Base-by-base conservation (phyloP, 352 stramenopile species). In the Phytophthora kernoviae region DNA sequence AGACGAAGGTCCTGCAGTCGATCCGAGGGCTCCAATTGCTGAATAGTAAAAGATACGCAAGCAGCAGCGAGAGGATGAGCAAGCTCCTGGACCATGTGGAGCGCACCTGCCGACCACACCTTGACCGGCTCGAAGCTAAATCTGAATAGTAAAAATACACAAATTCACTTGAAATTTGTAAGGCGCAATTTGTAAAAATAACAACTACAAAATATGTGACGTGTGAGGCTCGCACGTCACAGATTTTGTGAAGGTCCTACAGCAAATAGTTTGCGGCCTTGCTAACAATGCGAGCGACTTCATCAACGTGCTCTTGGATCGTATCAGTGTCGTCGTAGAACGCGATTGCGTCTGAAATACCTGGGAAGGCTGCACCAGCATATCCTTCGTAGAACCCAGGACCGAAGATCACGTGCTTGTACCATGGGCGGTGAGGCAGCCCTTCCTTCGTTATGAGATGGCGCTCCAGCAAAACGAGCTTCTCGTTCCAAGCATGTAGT, bases 381-480 rank as follows among this genome's bases (percentile, higher is more conserved):
- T 80, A 80, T 18, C 71, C 71, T 34, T 80, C 71, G 47, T 68
- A 80, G 45, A 70, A 77, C 2, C 71, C 71, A 5, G 71, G 71
- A 0, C 67, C 71, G 17, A 80, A 80, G 30, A 80, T 70, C 49
- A 80, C 62, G 47, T 80, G 71, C 39, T 66, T 68, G 51, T 59
- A 80, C 71, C 71, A 80, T 8, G 56, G 53, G 17, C 71, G 71
- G 54, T 80, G 68, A 9, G 64, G 72, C 21, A 81, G 48, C 3
- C 72, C 72, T 6, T 65, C 54, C 1, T 78, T 58, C 22, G 45
- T 42, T 12, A 75, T 39, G 8, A 81, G 54, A 43, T 68, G 43
- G 7, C 73, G 62, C 54, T 82, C 73, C 1, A 79, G 42, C 24
- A 43, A 44, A 10, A 79, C 64, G 0, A 75, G 57, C 43, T 79